Percentiles rank a stretch among this genome's conserved stretches.
phyloP scores from a whole-genome alignment of 2,329 filamentous ascomycete species.

The Botrytis paeoniae region DNA sequence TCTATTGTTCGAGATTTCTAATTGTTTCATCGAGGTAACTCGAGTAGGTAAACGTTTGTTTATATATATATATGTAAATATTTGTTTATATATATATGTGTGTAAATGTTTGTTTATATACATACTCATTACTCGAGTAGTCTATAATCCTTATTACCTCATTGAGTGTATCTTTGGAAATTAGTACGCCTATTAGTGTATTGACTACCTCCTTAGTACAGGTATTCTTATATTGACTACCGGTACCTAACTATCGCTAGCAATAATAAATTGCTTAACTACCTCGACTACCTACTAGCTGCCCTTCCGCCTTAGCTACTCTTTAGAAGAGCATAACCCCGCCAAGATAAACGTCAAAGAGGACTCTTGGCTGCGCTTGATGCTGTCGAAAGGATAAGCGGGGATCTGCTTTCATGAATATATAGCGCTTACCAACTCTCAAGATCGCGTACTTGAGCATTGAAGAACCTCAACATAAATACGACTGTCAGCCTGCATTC shows the following conservation, averaged over 20 bases:
- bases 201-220: not conserved
- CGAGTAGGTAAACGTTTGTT: not conserved
- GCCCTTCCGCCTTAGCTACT: not conserved
- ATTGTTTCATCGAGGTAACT: not conserved
- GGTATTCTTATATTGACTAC: not conserved
- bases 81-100: not conserved
- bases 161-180: not conserved
- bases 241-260: not conserved
- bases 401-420: slow-evolving; percentile 5
- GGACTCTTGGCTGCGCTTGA: not conserved
- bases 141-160: not conserved
- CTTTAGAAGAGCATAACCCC: not conserved
- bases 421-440: not conserved
- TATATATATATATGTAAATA: not conserved
- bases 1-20: not conserved
- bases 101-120: not conserved
- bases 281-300: not conserved
- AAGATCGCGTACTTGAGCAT: not conserved
- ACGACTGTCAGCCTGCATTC: not conserved
- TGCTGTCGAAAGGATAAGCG: not conserved
- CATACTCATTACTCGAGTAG: not conserved
- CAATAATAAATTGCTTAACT: not conserved
- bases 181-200: not conserved
- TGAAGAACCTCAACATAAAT: not conserved
- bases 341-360: not conserved